Percentiles rank a stretch among this genome's conserved stretches.
phyloP scores from a whole-genome alignment of 768 basidiomycete species.

The Neoboletus brunneissimus region DNA sequence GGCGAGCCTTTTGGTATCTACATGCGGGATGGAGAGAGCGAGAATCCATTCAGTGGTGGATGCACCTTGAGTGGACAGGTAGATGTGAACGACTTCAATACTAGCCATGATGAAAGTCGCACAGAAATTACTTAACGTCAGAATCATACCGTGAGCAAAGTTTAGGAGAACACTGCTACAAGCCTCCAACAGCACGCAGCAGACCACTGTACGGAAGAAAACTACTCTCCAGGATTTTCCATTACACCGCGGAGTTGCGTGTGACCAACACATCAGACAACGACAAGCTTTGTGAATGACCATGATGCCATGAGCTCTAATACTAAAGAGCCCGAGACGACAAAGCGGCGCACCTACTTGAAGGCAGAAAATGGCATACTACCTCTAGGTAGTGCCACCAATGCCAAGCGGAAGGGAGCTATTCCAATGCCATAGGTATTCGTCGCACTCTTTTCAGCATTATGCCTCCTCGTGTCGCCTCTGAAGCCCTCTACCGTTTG shows the following conservation, averaged over 20 bases:
- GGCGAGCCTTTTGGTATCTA: too few relatives aligned
- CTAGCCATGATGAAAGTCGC: too few relatives aligned
- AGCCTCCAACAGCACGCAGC: neutral
- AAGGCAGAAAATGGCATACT: slow-evolving; percentile 1
- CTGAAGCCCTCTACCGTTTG: neutral
- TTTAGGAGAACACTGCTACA: too few relatives aligned
- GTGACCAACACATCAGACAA: neutral
- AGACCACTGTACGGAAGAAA: too few relatives aligned
- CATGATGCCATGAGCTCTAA: slow-evolving; percentile 3
- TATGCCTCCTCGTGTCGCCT: slow-evolving; percentile 16
- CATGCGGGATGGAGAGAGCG: too few relatives aligned
- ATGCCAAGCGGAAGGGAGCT: slow-evolving; percentile 3
- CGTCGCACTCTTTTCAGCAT: slow-evolving; percentile 10
- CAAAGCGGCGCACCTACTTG: neutral
- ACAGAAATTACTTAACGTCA: too few relatives aligned
- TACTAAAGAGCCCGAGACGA: neutral
- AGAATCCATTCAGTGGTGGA: too few relatives aligned
- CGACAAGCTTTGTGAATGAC: neutral
- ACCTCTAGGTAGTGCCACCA: neutral
- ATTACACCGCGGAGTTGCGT: neutral
- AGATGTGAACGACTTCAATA: too few relatives aligned
- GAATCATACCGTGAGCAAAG: neutral
- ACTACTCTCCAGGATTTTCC: neutral
- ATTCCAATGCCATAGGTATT: slow-evolving; percentile 13
- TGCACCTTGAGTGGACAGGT: too few relatives aligned